These are phyloP conservation scores for Septoria linicola DNA, from an alignment of 2,329 filamentous ascomycete species.

Conservation along the genomic window DNA sequence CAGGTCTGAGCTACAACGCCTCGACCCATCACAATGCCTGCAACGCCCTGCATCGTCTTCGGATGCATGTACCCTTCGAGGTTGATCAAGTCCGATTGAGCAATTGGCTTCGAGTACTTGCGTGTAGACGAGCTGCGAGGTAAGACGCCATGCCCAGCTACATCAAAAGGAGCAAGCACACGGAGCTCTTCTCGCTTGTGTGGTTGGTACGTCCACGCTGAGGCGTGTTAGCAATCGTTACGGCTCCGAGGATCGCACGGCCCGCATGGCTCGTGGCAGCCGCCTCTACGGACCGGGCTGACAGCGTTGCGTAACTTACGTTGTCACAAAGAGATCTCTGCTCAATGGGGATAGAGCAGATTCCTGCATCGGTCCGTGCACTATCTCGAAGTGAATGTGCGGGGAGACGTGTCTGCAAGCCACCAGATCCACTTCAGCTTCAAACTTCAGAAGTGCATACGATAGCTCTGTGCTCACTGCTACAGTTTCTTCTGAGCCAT, in stretches of 20 bases:
- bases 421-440: constrained; percentile 7
- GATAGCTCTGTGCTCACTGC: neutral
- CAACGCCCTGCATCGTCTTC: neutral
- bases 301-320: neutral
- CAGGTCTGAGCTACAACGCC: too few relatives aligned
- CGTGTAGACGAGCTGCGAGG: neutral
- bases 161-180: too few relatives aligned
- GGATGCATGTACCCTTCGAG: neutral
- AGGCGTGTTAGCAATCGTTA: neutral
- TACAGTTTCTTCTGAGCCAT: too few relatives aligned
- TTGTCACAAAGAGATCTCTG: constrained; percentile 1
- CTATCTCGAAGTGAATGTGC: constrained; percentile 9
- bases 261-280: constrained; percentile 6
- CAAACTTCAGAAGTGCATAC: constrained; percentile 10
- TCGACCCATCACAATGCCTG: constrained; percentile 1
- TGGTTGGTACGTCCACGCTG: neutral
- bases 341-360: constrained; percentile 5
- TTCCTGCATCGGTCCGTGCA: constrained; percentile 5
- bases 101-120: constrained; percentile 3
- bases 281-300: neutral
- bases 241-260: neutral
- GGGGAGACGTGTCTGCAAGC: constrained; percentile 10
- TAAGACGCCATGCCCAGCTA: too few relatives aligned
- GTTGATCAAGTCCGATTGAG: neutral
- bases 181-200: too few relatives aligned